Conservation (phyloP, 768 basidiomycete species). For the Naganishia onofrii region DNA sequence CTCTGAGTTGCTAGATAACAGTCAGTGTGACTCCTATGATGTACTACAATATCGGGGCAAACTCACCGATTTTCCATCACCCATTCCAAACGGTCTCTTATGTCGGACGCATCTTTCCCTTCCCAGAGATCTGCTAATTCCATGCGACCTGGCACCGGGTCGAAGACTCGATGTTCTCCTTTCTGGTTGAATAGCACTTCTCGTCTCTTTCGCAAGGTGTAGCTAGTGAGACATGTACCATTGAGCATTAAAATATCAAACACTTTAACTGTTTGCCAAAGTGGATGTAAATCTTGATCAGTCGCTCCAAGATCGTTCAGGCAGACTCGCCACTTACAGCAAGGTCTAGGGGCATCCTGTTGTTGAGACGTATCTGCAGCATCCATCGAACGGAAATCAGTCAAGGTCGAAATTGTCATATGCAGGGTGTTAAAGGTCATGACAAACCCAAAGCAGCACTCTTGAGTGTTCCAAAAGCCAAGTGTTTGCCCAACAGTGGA, state of each 20-base stretch:
- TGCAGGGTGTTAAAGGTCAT: background rate
- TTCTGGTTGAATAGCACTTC: conserved; percentile 28
- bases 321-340: conserved; percentile 63
- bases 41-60: background rate
- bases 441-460: conserved; percentile 76
- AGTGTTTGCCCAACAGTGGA: conserved; percentile 76
- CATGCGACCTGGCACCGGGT: conserved; percentile 70
- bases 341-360: conserved; percentile 77
- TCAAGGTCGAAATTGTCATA: background rate
- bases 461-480: conserved; percentile 91
- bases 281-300: background rate
- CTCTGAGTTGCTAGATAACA: conserved; percentile 55
- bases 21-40: background rate
- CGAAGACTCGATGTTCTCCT: conserved; percentile 56
- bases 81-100: conserved; percentile 73
- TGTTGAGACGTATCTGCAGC: conserved; percentile 59
- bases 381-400: conserved; percentile 8
- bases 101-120: conserved; percentile 76
- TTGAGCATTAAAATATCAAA: conserved; percentile 92
- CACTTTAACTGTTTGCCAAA: conserved; percentile 71
- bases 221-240: conserved; percentile 63
- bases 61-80: conserved; percentile 66
- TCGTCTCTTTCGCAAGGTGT: conserved; percentile 75
- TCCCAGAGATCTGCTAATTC: conserved; percentile 72
- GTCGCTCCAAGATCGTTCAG: background rate